Percentiles rank a stretch among this genome's conserved stretches.
These are phyloP conservation scores for Megacollybia marginata DNA, from an alignment of 768 basidiomycete genomes.

Conservation along the genomic window DNA sequence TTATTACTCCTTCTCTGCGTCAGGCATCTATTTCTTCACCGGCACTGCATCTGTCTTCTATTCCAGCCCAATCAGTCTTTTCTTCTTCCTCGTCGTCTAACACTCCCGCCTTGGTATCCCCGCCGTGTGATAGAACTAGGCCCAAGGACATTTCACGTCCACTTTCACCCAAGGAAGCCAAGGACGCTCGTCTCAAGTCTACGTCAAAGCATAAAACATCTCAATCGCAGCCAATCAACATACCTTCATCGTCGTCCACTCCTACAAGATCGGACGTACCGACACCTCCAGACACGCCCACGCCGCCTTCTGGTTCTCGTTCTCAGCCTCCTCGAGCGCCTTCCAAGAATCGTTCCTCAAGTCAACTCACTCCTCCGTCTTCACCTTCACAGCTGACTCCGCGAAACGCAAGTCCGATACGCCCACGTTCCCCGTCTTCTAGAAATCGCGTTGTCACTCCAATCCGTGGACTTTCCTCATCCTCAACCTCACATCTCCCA, in stretches of 20 bases:
- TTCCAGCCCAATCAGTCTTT: conserved; percentile 47
- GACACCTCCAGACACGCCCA: conserved; percentile 42
- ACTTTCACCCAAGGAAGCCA: not conserved
- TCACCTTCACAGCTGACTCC: conserved; percentile 26
- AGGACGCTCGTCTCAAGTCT: not conserved
- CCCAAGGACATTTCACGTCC: conserved; percentile 3
- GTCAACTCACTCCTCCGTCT: conserved; percentile 24
- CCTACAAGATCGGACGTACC: conserved; percentile 26
- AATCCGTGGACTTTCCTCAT: conserved; percentile 35
- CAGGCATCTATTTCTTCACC: conserved; percentile 73
- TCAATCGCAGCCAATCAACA: conserved; percentile 23
- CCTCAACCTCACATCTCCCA: conserved; percentile 47
- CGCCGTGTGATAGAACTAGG: conserved; percentile 36
- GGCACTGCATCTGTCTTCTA: conserved; percentile 54
- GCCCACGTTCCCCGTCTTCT: conserved; percentile 32
- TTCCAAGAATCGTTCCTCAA: conserved; percentile 25
- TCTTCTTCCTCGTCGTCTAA: conserved; percentile 41
- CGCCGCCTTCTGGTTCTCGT: conserved; percentile 31
- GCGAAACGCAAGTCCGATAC: conserved; percentile 33
- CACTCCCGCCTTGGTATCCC: conserved; percentile 37
- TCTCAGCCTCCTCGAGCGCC: conserved; percentile 24
- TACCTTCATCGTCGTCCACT: conserved; percentile 20
- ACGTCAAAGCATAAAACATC: conserved; percentile 16
- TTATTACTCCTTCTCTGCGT: conserved; percentile 58
- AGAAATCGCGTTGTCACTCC: conserved; percentile 33